Conservation (phyloP, 1,139 yeast species). For the Hansenula lynferdii region DNA sequence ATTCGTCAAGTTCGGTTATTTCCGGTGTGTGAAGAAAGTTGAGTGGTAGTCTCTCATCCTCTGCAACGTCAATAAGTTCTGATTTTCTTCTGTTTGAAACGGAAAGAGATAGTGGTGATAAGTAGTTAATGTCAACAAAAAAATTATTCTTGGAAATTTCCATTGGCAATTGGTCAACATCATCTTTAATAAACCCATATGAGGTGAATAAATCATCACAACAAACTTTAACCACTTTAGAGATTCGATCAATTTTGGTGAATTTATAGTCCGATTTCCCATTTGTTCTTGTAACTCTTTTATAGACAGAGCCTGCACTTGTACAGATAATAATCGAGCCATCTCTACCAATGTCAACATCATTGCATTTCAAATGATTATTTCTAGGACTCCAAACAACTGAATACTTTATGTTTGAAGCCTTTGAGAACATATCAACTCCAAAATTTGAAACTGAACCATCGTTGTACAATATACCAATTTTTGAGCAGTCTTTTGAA, state of each 20-base stretch:
- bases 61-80: slow-evolving; percentile 8
- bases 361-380: slow-evolving; percentile 45
- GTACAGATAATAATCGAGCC: slow-evolving; percentile 71
- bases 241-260: slow-evolving; percentile 46
- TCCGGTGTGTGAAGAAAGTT: slow-evolving; percentile 16
- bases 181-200: slow-evolving; percentile 67
- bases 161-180: slow-evolving; percentile 49
- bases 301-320: slow-evolving; percentile 58
- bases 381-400: slow-evolving; percentile 53
- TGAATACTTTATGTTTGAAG: slow-evolving; percentile 31
- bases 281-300: slow-evolving; percentile 32
- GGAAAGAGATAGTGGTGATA: slow-evolving; percentile 40
- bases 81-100: slow-evolving; percentile 12
- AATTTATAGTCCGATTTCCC: slow-evolving; percentile 40
- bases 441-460: slow-evolving; percentile 46
- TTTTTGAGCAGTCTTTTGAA: slow-evolving; percentile 30
- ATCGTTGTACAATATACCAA: slow-evolving; percentile 43
- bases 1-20: slow-evolving; percentile 13
- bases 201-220: slow-evolving; percentile 67
- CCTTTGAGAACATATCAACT: slow-evolving; percentile 24
- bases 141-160: slow-evolving; percentile 40
- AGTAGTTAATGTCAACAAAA: slow-evolving; percentile 40
- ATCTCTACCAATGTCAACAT: slow-evolving; percentile 63
- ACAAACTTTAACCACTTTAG: slow-evolving; percentile 51
- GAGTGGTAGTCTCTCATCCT: slow-evolving; percentile 7